Conservation (phyloP, 352 stramenopile genomes). For the Phytophthora brassicae region DNA sequence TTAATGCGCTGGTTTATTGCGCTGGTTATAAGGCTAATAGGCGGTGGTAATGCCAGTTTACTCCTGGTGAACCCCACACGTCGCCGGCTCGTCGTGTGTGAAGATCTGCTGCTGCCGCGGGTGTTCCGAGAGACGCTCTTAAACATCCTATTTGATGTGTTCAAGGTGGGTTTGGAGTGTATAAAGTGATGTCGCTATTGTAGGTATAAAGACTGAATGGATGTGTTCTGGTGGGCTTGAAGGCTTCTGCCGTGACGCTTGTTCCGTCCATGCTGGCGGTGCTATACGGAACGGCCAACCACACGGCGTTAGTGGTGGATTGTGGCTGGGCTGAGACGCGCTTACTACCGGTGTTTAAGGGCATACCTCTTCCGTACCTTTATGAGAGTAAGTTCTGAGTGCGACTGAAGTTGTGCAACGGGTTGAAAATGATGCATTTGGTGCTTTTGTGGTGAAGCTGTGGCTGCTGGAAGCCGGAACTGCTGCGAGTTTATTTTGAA, state of each 20-base stretch:
- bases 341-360: slow-evolving; percentile 79
- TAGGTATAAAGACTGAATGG: not conserved
- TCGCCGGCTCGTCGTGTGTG: slow-evolving; percentile 74
- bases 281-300: slow-evolving; percentile 72
- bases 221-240: not conserved
- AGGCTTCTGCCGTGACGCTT: slow-evolving; percentile 62
- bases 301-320: slow-evolving; percentile 80
- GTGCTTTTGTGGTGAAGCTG: slow-evolving; percentile 30
- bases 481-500: slow-evolving; percentile 46
- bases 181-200: not conserved
- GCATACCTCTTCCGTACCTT: slow-evolving; percentile 69
- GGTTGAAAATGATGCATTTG: not conserved
- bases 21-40: not conserved
- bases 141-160: slow-evolving; percentile 54
- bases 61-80: slow-evolving; percentile 76
- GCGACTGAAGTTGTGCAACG: not conserved
- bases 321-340: slow-evolving; percentile 76
- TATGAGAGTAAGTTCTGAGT: slow-evolving; percentile 55
- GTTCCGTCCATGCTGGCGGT: slow-evolving; percentile 65
- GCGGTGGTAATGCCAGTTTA: slow-evolving; percentile 27
- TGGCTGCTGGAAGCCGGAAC: slow-evolving; percentile 41
- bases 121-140: slow-evolving; percentile 67
- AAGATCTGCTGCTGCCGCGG: slow-evolving; percentile 71
- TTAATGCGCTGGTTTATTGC: no score
- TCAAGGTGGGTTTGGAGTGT: slow-evolving; percentile 44